Base-by-base conservation (phyloP, 805 yeast species). In the Starmerella potacharoeniae region DNA sequence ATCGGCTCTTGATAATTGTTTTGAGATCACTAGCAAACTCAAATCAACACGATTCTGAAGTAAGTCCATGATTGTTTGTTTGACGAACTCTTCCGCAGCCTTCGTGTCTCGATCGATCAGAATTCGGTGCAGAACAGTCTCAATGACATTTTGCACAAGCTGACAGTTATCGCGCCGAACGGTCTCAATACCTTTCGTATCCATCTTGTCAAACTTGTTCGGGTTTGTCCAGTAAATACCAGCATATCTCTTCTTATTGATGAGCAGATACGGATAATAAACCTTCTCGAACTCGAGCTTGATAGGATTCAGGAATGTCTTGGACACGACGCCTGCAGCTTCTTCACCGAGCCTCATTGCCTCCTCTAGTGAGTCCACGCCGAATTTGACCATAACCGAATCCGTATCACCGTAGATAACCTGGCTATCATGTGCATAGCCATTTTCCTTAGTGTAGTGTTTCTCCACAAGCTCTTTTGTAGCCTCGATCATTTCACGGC, bases 341-440 rank as follows among this genome's bases (percentile, higher is more conserved):
- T 91, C 95, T 63, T 89, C 85, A 6, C 98, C 99, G 54, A 89
- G 67, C 53, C 78, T 76, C 98, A 93, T 95, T 61, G 96, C 86
- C 34, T 84, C 84, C 54, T 76, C 82, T 59, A 91, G 69, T 65
- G 88, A 95, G 9, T 75, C 73, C 35, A 82, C 80, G 1, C 99
- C 99, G 73, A 93, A 93, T 66, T 88, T 90, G 45, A 93, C 96
- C 98, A 93, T 95, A 16, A 93, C 99, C 8, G 98, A 95, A 77
- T 93, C 99, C 0, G 99, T 93, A 70, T 93, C 99, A 75, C 99
- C 99, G 67, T 93, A 93, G 42, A 93, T 84, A 58, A 93, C 98
- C 61, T 84, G 79, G 0, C 97, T 83, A 71, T 93, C 95, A 66
- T 77, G 82, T n/a, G 78, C 76, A 64, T 75, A 84, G 1, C 97